Percentiles rank a stretch among this genome's conserved stretches.
Evolutionary conservation across 768 basidiomycete species (phyloP).

Genomic region (Calocera cornea): DNA sequence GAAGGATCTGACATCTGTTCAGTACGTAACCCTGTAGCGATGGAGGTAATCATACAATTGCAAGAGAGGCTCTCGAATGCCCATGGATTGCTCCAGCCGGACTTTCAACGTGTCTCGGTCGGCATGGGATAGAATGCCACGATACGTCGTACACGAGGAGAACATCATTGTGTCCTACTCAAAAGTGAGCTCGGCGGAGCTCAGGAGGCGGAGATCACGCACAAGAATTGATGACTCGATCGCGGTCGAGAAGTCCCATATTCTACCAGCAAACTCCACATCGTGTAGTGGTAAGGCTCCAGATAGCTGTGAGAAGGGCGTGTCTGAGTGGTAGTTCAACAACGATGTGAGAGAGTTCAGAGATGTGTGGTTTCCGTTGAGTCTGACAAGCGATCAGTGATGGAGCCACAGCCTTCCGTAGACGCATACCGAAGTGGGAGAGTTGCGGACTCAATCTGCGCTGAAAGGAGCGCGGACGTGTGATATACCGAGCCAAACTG

Average conservation of each 20-base stretch:
- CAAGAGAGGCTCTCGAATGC: constrained; percentile 23
- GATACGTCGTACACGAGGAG: constrained; percentile 40
- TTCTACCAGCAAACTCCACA: constrained; percentile 19
- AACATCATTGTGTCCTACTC: constrained; percentile 20
- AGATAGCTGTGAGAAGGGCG: constrained; percentile 42
- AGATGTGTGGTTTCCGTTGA: constrained; percentile 26
- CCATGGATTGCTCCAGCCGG: constrained; percentile 25
- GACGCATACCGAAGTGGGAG: constrained; percentile 41
- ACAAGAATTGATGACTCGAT: constrained; percentile 16
- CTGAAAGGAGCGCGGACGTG: constrained; percentile 43
- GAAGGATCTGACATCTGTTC: constrained; percentile 16
- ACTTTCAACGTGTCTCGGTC: constrained; percentile 27
- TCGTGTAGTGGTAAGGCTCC: constrained; percentile 38
- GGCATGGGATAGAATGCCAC: constrained; percentile 39
- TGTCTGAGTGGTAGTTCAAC: constrained; percentile 41
- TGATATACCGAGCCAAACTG: constrained; percentile 27
- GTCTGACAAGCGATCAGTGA: constrained; percentile 18
- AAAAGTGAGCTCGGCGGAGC: background rate
- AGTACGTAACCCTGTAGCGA: constrained; percentile 5
- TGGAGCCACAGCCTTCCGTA: background rate
- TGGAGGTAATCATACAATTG: constrained; percentile 31
- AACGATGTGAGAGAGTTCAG: constrained; percentile 35
- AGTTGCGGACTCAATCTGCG: constrained; percentile 45
- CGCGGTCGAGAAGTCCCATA: constrained; percentile 32
- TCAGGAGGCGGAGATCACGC: constrained; percentile 1